Conservation (phyloP, 176 grass and related monocot genomes). For the Hsuehochloa calcarea region DNA sequence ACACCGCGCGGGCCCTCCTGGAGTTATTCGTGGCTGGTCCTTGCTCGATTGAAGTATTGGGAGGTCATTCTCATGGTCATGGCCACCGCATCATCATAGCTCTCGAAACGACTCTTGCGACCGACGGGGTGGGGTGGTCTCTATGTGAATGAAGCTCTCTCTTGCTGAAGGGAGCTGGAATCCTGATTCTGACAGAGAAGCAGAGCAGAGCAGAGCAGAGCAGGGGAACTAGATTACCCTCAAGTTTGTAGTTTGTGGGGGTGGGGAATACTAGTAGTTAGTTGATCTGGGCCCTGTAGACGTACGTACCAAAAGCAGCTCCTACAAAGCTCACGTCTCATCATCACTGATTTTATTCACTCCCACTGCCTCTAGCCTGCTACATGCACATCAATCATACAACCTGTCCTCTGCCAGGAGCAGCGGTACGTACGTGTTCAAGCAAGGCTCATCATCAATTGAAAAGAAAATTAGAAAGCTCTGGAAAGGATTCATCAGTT, state of each 20-base stretch:
- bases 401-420: not conserved
- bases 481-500: not conserved
- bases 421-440: too few relatives aligned
- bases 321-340: not conserved
- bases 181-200: too few relatives aligned
- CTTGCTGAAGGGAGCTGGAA: too few relatives aligned
- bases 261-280: not conserved
- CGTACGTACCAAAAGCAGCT: not conserved
- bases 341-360: constrained; percentile 18
- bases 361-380: not conserved
- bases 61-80: not conserved
- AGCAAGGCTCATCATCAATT: not conserved
- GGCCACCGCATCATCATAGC: too few relatives aligned
- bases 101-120: too few relatives aligned
- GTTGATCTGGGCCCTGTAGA: constrained; percentile 7
- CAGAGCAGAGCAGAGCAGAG: too few relatives aligned
- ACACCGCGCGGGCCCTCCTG: not conserved
- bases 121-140: too few relatives aligned
- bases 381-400: not conserved
- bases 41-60: not conserved
- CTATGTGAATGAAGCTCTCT: too few relatives aligned
- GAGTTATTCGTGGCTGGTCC: not conserved
- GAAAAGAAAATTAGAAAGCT: not conserved
- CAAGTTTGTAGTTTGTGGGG: too few relatives aligned
- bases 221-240: not conserved